Base-by-base conservation (phyloP, 169 alveolate genomes). In the Theileria orientalis region DNA sequence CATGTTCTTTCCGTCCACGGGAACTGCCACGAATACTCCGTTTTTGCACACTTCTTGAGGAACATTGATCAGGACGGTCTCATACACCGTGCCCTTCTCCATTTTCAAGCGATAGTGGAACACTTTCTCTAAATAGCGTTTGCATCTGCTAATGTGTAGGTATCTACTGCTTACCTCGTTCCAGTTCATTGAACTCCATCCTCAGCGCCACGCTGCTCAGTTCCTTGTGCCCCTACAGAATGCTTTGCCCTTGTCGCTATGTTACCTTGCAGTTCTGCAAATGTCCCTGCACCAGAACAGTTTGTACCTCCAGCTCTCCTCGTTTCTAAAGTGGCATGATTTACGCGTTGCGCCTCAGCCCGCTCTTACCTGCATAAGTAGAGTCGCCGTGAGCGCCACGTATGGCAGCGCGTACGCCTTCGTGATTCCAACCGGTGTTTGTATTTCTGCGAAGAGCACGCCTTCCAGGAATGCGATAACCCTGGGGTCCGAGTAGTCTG, bases 371-470 rank as follows among this genome's bases (percentile, higher is more conserved):
- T 75, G 44, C 30, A 44, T 21, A 21, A 29, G 19, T 0, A 68
- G 32, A 46, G 76, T 29, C 0, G 87, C 87, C 19, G 71, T 66
- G 25, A 79, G 25, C 25, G 83, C 60, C 30, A 79, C 78, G 57
- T 52, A 79, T 27, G 87, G 87, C 11, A 79, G 73, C 19, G 87
- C 83, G 54, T 37, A 79, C 29, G 69, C 68, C 56, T 79, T 69
- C 21, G 62, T 8, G 14, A 71, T 63, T 40, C 87, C 87, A 8
- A 30, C 64, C 11, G 87, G 87, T 33, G 75, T 79, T 21, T 85
- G 87, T 27, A 79, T 51, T 52, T 79, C 76, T 23, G 79, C 5
- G 35, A 29, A 16, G 11, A 76, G 67, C 37, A 56, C 7, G 27
- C 46, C n/a, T 19, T 76, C 37, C 29, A 69, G 46, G 21, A 79